Percentiles rank a stretch among this genome's conserved stretches.
Evolutionary conservation across 352 stramenopile genomes (phyloP).

Genomic region (Globisporangium nunn): DNA sequence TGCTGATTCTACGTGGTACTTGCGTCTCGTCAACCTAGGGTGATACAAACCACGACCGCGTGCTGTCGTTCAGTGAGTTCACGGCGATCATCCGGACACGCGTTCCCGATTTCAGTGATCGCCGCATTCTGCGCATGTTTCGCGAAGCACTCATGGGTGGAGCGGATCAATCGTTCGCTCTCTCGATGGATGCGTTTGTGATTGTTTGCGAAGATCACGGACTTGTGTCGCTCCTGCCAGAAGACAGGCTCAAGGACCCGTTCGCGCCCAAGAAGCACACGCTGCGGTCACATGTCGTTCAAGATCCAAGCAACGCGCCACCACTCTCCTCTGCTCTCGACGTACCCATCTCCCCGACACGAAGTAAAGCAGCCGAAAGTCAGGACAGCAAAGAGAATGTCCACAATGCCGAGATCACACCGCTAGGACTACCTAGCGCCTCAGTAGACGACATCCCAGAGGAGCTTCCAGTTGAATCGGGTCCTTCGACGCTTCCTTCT

Average conservation of each 20-base stretch:
- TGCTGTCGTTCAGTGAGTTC: conserved; percentile 67
- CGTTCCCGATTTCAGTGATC: conserved; percentile 55
- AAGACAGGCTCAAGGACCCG: conserved; percentile 47
- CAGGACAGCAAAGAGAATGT: background rate
- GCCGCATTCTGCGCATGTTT: conserved; percentile 70
- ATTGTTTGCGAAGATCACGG: conserved; percentile 66
- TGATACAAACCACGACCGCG: conserved; percentile 65
- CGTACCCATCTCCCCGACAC: conserved; percentile 3
- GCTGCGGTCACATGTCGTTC: too few species aligned
- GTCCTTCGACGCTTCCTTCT: background rate
- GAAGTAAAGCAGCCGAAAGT: background rate
- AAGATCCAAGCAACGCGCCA: background rate
- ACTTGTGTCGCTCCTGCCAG: conserved; percentile 53
- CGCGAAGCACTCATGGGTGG: conserved; percentile 59
- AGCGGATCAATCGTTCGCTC: conserved; percentile 55
- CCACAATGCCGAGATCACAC: background rate
- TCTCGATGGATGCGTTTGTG: conserved; percentile 68
- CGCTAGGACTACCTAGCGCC: conserved; percentile 2
- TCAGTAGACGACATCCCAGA: conserved; percentile 26
- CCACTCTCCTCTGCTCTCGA: conserved; percentile 2
- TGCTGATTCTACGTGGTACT: background rate
- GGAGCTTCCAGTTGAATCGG: conserved; percentile 14
- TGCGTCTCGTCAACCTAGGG: conserved; percentile 18
- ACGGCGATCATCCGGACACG: conserved; percentile 48
- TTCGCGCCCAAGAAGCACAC: conserved; percentile 13